These are phyloP conservation scores for Chrysochromulina parva DNA, from an alignment of 78 protist genomes.

Conservation along the genomic window DNA sequence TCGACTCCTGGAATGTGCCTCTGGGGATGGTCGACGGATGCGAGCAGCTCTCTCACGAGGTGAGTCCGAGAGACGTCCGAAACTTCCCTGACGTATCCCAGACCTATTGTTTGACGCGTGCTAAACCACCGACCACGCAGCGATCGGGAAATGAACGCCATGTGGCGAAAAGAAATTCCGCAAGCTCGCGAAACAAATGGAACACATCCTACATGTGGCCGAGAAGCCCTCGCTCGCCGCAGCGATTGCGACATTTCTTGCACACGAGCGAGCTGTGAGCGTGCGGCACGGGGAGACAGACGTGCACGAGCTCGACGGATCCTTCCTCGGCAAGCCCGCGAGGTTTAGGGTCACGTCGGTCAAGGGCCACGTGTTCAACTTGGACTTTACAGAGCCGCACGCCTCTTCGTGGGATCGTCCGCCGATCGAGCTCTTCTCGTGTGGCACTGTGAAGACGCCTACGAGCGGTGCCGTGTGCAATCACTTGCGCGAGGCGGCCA, in stretches of 20 bases:
- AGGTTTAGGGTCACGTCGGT: background rate
- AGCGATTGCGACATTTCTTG: background rate
- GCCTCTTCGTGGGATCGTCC: background rate
- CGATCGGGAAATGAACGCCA: too few species aligned
- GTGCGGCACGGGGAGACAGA: too few species aligned
- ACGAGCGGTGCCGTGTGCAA: background rate
- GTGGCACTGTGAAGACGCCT: background rate
- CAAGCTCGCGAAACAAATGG: too few species aligned
- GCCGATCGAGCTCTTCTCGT: background rate
- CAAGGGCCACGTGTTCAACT: conserved; percentile 28
- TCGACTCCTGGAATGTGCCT: too few species aligned
- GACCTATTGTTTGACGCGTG: too few species aligned
- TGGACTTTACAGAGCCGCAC: background rate
- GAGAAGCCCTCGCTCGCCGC: conserved; percentile 44
- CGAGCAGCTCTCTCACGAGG: too few species aligned
- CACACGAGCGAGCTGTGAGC: background rate
- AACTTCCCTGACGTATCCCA: too few species aligned
- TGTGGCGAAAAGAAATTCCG: too few species aligned
- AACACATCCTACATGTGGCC: background rate
- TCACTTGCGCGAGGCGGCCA: conserved; percentile 28
- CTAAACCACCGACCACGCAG: too few species aligned
- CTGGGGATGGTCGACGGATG: too few species aligned
- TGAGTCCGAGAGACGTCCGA: too few species aligned
- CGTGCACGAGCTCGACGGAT: background rate
- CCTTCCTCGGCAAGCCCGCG: background rate